Evolutionary conservation across 768 basidiomycete species (phyloP), one percentile per base, ranked within the genome.

Genomic region (Hericium rajendrae): DNA sequence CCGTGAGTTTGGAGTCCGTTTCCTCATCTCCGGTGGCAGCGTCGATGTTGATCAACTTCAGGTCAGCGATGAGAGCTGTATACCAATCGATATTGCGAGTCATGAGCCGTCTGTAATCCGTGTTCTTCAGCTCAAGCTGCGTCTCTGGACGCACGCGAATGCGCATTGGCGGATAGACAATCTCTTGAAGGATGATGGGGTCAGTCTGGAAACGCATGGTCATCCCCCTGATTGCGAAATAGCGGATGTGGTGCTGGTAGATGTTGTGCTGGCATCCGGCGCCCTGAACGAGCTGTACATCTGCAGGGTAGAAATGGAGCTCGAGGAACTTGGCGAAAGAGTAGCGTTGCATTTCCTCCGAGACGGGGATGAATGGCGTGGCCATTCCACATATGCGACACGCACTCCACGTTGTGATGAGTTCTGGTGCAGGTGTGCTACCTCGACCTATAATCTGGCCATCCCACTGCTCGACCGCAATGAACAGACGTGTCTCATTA

Each of bases 291-390:
- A 91, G 75, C 64, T 84, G 79, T 65, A 94, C 84, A 60, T 91
- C 84, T 38, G 91, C 83, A 32, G 93, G 94, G 71, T 98, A 97
- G 70, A 97, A 97, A 67, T 93, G 89, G 26, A 95, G 82, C 67
- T 99, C 95, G 28, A 99, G 79, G 69, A 95, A 98, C 65, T 97
- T 94, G 38, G 88, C 91, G 68, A 97, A 95, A 4, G 94, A 97
- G 68, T 95, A 93, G 56, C 86, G 76, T 65, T 91, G 88, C 78
- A 94, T 93, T 68, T 95, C 93, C 64, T 91, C 86, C 2, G 91
- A 91, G 40, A 92, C 84, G 5, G 85, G 86, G 62, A 94, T 88
- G 71, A 94, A 90, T 2, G 91, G 90, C 2, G 91, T 94, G 1
- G 85, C 86, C 5, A 77, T 86, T 32, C 80, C 85, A 67, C 84